Conservation (phyloP, 345 rosid species). For the Carallia pectinifolia region DNA sequence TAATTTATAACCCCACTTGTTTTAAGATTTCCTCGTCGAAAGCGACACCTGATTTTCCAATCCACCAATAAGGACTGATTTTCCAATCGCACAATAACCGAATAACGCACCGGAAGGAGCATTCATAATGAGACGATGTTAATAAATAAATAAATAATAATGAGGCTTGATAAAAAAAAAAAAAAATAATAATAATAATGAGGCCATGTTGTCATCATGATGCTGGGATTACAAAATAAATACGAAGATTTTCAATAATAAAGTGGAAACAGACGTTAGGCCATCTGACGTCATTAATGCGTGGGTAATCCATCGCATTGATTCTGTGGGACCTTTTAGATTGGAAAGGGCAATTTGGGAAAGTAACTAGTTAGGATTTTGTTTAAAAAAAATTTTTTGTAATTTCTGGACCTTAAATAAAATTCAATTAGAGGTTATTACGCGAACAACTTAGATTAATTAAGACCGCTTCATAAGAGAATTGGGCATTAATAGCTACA, state of each 20-base stretch:
- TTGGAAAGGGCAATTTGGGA: too few species aligned
- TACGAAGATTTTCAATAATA: not conserved
- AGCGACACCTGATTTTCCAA: conserved; percentile 3
- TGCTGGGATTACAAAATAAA: conserved; percentile 16
- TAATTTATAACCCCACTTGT: too few species aligned
- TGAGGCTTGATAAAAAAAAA: not conserved
- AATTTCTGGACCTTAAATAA: too few species aligned
- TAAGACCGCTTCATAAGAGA: too few species aligned
- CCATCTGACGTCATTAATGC: conserved; percentile 12
- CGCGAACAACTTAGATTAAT: too few species aligned
- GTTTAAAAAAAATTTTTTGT: too few species aligned
- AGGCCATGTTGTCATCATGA: conserved; percentile 26
- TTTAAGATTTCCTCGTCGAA: not conserved
- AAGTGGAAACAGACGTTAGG: not conserved
- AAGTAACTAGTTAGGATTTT: too few species aligned
- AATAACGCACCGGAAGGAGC: not conserved
- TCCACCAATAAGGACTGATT: not conserved
- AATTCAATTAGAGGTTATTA: too few species aligned
- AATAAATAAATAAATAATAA: too few species aligned
- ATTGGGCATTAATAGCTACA: too few species aligned
- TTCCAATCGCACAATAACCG: not conserved
- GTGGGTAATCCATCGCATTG: not conserved
- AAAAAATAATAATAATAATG: not conserved
- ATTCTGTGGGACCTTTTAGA: too few species aligned
- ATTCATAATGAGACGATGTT: conserved; percentile 13